These are phyloP conservation scores for Heteromeles arbutifolia DNA, from an alignment of 306 rosid genomes.

Conservation along the genomic window DNA sequence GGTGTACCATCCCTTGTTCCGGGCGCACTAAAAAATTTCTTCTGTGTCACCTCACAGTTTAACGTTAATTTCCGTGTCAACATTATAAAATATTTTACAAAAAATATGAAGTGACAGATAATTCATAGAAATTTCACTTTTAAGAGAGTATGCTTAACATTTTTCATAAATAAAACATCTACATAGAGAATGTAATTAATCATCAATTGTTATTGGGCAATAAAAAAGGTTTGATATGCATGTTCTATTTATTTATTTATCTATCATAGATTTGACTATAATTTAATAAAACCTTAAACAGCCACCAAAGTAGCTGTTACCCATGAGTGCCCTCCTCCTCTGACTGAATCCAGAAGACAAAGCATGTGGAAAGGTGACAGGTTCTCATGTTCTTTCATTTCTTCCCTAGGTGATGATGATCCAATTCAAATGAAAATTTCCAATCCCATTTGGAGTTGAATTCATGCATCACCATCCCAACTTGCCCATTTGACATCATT, in stretches of 20 bases:
- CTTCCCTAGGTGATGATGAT: conserved; percentile 28
- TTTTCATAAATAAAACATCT: too few species aligned
- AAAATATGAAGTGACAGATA: too few species aligned
- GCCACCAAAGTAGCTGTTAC: not conserved
- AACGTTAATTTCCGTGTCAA: too few species aligned
- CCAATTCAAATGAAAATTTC: conserved; percentile 6
- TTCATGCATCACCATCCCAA: not conserved
- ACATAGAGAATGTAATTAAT: not conserved
- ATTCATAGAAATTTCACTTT: too few species aligned
- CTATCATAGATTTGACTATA: too few species aligned
- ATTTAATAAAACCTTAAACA: not conserved
- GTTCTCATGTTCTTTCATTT: conserved; percentile 8
- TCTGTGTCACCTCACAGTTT: too few species aligned
- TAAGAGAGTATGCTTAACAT: too few species aligned
- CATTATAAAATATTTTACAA: too few species aligned
- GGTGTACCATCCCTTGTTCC: too few species aligned
- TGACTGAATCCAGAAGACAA: not conserved
- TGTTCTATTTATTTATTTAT: not conserved
- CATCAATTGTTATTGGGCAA: not conserved
- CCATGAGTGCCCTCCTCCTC: not conserved
- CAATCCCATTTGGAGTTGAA: not conserved
- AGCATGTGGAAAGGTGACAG: conserved; percentile 41
- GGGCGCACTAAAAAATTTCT: too few species aligned
- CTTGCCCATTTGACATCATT: conserved; percentile 51
- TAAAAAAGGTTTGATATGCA: not conserved